These are phyloP conservation scores for Pseudopediastrum boryanum DNA, from an alignment of 139 green algal species.

Conservation along the genomic window DNA sequence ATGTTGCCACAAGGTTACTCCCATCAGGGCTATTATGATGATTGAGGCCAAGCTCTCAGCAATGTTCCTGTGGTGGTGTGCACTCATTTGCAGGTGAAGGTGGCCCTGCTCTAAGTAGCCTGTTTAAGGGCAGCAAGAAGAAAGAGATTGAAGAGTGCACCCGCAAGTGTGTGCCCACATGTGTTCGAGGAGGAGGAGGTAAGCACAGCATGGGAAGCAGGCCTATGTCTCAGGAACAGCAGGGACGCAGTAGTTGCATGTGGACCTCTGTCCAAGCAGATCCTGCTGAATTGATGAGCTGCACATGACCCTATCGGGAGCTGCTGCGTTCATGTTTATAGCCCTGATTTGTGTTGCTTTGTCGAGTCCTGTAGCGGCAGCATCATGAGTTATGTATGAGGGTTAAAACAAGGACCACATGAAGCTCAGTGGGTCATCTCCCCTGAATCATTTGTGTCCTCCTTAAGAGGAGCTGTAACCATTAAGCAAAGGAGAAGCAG, in stretches of 20 bases:
- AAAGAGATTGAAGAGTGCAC: constrained; percentile 71
- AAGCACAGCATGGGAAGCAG: not conserved
- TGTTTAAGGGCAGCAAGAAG: constrained; percentile 43
- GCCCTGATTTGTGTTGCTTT: not conserved
- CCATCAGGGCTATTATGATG: not conserved
- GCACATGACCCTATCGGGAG: not conserved
- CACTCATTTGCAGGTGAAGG: constrained; percentile 29
- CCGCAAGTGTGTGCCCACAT: constrained; percentile 75
- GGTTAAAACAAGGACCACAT: too few species aligned
- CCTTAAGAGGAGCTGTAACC: too few species aligned
- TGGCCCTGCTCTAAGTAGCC: constrained; percentile 30
- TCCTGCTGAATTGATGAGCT: not conserved
- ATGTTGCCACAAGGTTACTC: not conserved
- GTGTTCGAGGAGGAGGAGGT: constrained; percentile 67
- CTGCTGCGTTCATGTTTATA: not conserved
- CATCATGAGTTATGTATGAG: too few species aligned
- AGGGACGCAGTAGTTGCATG: not conserved
- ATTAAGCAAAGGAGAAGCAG: too few species aligned
- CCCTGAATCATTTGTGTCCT: too few species aligned
- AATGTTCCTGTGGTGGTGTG: not conserved
- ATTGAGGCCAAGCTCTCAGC: not conserved
- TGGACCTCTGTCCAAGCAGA: too few species aligned
- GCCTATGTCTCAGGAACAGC: not conserved
- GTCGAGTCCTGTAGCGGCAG: not conserved
- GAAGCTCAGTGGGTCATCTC: too few species aligned